Conservation (phyloP, 2,329 filamentous ascomycete genomes). For the Colletotrichum salicis region DNA sequence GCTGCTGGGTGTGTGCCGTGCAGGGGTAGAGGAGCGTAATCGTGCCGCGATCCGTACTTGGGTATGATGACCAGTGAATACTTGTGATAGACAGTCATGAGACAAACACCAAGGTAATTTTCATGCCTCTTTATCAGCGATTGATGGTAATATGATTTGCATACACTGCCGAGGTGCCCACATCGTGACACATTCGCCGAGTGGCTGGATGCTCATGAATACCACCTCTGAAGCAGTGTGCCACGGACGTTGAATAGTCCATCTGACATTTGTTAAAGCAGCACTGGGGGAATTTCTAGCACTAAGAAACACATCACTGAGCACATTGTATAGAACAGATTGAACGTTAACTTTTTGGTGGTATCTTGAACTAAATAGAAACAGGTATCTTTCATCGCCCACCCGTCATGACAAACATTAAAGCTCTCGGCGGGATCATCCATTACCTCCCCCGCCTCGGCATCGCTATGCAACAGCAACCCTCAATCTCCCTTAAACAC, state of each 20-base stretch:
- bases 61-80: not conserved
- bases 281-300: not conserved
- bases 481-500: not conserved
- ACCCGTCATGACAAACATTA: not conserved
- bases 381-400: not conserved
- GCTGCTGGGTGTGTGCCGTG: not conserved
- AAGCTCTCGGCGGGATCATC: not conserved
- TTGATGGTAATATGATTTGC: not conserved
- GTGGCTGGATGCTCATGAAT: not conserved
- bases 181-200: not conserved
- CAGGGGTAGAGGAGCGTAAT: not conserved
- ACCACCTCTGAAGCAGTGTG: not conserved
- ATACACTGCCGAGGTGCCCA: not conserved
- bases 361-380: constrained; percentile 21
- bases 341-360: not conserved
- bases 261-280: not conserved
- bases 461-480: not conserved
- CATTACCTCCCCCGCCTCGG: not conserved
- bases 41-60: not conserved
- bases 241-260: not conserved
- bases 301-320: not conserved
- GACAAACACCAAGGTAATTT: not conserved
- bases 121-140: not conserved
- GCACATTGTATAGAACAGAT: not conserved
- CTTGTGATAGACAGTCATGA: not conserved